Evolutionary conservation across 2,329 filamentous ascomycete species (phyloP).

Genomic region (Aspergillus pseudoglaucus): DNA sequence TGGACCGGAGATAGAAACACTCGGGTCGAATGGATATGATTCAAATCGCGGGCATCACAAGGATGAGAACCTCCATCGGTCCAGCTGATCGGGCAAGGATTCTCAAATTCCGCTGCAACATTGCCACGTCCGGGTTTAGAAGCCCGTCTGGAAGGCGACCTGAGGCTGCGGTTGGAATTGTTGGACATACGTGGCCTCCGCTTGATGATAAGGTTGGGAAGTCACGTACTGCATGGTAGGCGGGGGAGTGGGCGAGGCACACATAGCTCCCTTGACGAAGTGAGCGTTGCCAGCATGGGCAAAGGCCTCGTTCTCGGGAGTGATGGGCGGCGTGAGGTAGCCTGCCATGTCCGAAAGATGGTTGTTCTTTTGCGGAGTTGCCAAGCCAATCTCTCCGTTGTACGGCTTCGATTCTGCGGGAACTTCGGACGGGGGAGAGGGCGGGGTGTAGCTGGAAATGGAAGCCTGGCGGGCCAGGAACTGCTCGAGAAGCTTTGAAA

Average conservation of each 20-base stretch:
- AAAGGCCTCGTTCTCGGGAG: conserved; percentile 39
- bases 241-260: conserved; percentile 33
- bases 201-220: conserved; percentile 28
- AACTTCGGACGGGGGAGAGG: conserved; percentile 35
- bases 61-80: conserved; percentile 3
- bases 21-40: not conserved
- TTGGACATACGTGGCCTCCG: conserved; percentile 28
- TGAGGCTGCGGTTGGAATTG: conserved; percentile 30
- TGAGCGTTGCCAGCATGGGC: conserved; percentile 29
- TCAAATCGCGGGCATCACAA: not conserved
- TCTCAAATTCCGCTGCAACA: conserved; percentile 1
- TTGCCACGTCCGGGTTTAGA: conserved; percentile 16
- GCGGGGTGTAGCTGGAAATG: conserved; percentile 42
- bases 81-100: conserved; percentile 2
- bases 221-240: conserved; percentile 31
- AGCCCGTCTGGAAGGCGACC: conserved; percentile 29
- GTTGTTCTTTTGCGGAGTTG: conserved; percentile 37
- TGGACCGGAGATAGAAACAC: conserved; percentile 14
- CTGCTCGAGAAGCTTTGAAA: conserved; percentile 58
- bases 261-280: conserved; percentile 24
- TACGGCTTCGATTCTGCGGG: conserved; percentile 35
- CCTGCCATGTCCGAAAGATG: conserved; percentile 30
- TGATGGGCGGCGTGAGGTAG: conserved; percentile 44
- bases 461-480: conserved; percentile 60
- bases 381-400: conserved; percentile 35